These are phyloP conservation scores for Kurtzmaniella quercitrusa DNA, from an alignment of 1,139 yeast genomes.

Conservation along the genomic window DNA sequence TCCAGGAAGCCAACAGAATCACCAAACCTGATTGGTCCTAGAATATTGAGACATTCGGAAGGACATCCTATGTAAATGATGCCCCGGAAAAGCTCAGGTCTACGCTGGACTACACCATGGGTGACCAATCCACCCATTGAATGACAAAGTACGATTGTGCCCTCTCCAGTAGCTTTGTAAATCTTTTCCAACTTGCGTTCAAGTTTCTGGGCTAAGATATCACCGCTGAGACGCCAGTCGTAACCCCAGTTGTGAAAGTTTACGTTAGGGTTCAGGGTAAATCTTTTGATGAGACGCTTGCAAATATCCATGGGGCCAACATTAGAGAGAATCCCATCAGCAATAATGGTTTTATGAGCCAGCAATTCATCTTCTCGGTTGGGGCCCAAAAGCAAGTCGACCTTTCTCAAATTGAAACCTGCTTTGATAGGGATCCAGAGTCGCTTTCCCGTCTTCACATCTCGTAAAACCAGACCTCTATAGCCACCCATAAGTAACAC, in stretches of 20 bases:
- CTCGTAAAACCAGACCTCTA: conserved; percentile 78
- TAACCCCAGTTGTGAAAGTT: conserved; percentile 75
- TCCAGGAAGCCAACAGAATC: conserved; percentile 76
- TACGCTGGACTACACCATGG: conserved; percentile 68
- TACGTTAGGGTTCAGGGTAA: conserved; percentile 55
- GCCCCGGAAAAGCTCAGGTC: conserved; percentile 68
- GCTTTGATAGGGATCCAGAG: conserved; percentile 89
- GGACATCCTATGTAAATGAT: conserved; percentile 82
- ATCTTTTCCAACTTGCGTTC: conserved; percentile 35
- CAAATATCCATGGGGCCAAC: conserved; percentile 87
- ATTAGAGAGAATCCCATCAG: conserved; percentile 77
- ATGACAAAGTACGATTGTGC: conserved; percentile 73
- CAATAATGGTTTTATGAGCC: conserved; percentile 49
- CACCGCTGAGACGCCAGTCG: conserved; percentile 84
- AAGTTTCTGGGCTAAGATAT: conserved; percentile 14
- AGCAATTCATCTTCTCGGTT: conserved; percentile 55
- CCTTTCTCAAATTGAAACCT: conserved; percentile 68
- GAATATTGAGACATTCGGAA: conserved; percentile 74
- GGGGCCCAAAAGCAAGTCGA: conserved; percentile 71
- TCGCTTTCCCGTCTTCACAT: conserved; percentile 56
- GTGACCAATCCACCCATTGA: conserved; percentile 92
- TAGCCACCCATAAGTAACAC: conserved; percentile 82
- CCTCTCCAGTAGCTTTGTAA: conserved; percentile 41
- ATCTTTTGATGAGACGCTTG: conserved; percentile 51
- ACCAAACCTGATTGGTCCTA: conserved; percentile 82